phyloP scores from a whole-genome alignment of 352 stramenopile species.

The Pythium brachiatum region DNA sequence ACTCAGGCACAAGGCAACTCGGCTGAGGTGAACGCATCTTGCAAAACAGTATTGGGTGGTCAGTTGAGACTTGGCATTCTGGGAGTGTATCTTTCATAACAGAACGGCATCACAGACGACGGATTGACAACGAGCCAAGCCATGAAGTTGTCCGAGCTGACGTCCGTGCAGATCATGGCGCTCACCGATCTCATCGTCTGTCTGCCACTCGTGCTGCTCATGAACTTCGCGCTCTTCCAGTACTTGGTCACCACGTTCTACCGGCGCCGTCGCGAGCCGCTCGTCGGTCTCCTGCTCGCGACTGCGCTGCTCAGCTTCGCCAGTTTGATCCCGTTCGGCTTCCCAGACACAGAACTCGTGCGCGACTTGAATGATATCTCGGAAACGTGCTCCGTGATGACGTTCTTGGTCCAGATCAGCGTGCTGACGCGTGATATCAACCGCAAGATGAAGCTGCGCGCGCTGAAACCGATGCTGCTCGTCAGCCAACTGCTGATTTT shows the following conservation, averaged over 20 bases:
- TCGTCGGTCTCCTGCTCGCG: conserved; percentile 14
- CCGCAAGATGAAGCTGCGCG: conserved; percentile 17
- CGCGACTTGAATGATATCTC: conserved; percentile 26
- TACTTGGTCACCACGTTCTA: conserved; percentile 15
- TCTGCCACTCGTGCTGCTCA: conserved; percentile 15
- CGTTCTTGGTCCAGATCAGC: conserved; percentile 28
- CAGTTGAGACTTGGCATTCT: too few species aligned
- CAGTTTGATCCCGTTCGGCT: conserved; percentile 24
- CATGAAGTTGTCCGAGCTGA: background rate
- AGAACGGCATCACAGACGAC: background rate
- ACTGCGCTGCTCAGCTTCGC: conserved; percentile 25
- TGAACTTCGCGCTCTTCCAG: conserved; percentile 25
- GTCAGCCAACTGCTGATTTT: conserved; percentile 13
- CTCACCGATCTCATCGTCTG: background rate
- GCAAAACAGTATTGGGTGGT: too few species aligned
- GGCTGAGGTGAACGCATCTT: too few species aligned
- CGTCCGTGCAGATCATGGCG: background rate
- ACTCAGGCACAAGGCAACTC: too few species aligned
- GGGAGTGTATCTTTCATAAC: background rate
- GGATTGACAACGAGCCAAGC: background rate
- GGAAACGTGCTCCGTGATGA: conserved; percentile 23
- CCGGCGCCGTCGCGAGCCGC: conserved; percentile 13
- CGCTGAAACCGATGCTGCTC: conserved; percentile 1
- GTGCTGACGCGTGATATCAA: conserved; percentile 26
- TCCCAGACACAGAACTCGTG: conserved; percentile 23